These are phyloP conservation scores for Pneumocystis murina DNA, from an alignment of 1,139 yeast genomes.

Conservation along the genomic window DNA sequence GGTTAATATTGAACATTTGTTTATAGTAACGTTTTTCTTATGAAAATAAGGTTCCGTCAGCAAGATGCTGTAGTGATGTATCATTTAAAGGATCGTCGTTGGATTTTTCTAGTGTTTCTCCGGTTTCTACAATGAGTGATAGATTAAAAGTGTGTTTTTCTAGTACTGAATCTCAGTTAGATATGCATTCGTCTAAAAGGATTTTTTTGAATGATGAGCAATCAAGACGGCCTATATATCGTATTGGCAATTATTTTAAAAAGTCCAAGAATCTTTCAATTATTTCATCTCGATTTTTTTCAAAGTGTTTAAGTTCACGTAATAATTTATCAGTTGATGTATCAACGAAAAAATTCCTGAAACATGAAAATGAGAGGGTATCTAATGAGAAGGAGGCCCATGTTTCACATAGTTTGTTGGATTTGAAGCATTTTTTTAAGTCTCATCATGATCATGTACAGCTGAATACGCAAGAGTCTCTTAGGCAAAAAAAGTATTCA, in stretches of 20 bases:
- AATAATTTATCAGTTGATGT: slow-evolving; percentile 5
- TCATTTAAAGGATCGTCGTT: not conserved
- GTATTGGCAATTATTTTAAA: not conserved
- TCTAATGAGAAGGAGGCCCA: slow-evolving; percentile 16
- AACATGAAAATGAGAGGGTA: slow-evolving; percentile 2
- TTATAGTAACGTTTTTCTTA: not conserved
- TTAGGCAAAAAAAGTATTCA: slow-evolving; percentile 8
- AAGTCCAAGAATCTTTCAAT: not conserved
- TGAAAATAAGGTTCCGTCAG: not conserved
- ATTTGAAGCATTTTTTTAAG: slow-evolving; percentile 28
- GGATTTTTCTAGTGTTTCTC: not conserved
- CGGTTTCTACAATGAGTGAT: not conserved
- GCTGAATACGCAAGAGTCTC: slow-evolving; percentile 7
- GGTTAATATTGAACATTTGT: not conserved
- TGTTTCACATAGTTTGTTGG: slow-evolving; percentile 24
- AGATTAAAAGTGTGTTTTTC: not conserved
- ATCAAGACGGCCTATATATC: not conserved
- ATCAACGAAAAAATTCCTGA: slow-evolving; percentile 5
- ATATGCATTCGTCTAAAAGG: not conserved
- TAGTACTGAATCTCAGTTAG: not conserved
- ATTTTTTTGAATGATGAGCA: not conserved
- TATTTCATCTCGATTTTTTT: slow-evolving; percentile 9
- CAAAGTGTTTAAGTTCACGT: slow-evolving; percentile 9
- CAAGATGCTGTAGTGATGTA: not conserved
- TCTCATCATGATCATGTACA: slow-evolving; percentile 10